A percentile compares a stretch with the other conserved stretches of the same genome.
Evolutionary conservation across 495 filamentous ascomycete species (phyloP).

Genomic region (Amorphotheca resinae): DNA sequence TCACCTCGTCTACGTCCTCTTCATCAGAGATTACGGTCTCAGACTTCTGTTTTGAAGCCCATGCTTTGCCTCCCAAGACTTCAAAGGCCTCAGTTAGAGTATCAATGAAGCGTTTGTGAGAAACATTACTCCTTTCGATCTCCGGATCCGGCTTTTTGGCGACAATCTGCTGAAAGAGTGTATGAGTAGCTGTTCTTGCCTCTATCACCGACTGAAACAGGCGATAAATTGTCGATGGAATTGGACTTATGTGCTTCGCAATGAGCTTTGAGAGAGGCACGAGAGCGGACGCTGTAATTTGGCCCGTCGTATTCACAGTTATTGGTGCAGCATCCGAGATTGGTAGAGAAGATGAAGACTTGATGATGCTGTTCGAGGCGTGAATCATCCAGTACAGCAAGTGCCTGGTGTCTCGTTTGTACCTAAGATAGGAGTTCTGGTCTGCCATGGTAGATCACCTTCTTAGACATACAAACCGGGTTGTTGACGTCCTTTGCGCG

Average conservation of each 20-base stretch:
- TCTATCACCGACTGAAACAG: constrained; percentile 25
- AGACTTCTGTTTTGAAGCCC: constrained; percentile 10
- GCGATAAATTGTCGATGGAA: constrained; percentile 19
- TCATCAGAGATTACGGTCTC: constrained; percentile 8
- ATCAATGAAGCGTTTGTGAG: constrained; percentile 31
- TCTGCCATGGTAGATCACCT: constrained; percentile 27
- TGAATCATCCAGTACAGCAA: constrained; percentile 32
- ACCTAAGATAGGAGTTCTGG: constrained; percentile 23
- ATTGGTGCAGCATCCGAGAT: constrained; percentile 2
- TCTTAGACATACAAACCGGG: no score
- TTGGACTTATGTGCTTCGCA: constrained; percentile 19
- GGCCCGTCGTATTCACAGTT: constrained; percentile 18
- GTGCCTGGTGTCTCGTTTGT: constrained; percentile 28
- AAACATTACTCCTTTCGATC: constrained; percentile 26
- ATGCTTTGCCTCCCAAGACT: constrained; percentile 22
- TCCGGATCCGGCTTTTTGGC: constrained; percentile 24
- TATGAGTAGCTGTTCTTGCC: constrained; percentile 16
- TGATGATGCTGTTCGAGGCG: constrained; percentile 24
- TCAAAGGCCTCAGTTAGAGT: constrained; percentile 26
- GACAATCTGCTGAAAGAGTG: constrained; percentile 22
- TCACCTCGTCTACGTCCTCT: constrained; percentile 18
- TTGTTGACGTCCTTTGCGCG: no score
- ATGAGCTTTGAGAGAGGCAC: constrained; percentile 29
- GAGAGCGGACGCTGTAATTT: constrained; percentile 23
- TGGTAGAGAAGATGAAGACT: no score